phyloP scores from a whole-genome alignment of 208 protist species.

The Acanthamoeba royreba region DNA sequence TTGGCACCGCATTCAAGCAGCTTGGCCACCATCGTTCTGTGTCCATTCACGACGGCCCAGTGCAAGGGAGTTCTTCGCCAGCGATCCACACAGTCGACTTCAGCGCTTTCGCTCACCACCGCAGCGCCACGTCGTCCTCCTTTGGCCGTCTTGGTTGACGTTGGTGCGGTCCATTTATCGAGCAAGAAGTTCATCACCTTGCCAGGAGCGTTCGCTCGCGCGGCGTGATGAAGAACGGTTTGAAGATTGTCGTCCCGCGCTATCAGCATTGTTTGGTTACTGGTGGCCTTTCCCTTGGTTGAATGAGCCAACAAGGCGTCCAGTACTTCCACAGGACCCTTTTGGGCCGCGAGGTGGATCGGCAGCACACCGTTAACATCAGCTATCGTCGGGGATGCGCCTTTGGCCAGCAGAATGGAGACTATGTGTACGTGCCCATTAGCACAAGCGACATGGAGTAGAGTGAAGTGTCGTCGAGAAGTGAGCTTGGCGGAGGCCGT shows the following conservation, averaged over 20 bases:
- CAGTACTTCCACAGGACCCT: constrained; percentile 3
- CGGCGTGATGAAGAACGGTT: constrained; percentile 9
- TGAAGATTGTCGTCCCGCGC: constrained; percentile 15
- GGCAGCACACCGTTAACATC: not conserved
- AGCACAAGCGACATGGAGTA: constrained; percentile 1
- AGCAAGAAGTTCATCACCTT: constrained; percentile 16
- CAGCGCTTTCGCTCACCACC: not conserved
- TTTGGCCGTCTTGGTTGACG: no score
- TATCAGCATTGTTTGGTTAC: not conserved
- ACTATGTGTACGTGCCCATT: not conserved
- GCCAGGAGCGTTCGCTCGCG: not conserved
- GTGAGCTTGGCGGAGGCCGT: not conserved
- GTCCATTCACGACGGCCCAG: constrained; percentile 36
- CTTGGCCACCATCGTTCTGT: constrained; percentile 23
- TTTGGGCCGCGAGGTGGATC: constrained; percentile 32
- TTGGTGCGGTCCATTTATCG: not conserved
- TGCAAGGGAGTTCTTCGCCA: constrained; percentile 39
- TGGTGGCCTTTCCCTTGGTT: not conserved
- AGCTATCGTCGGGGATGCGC: not conserved
- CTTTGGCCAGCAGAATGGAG: not conserved
- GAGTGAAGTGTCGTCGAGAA: not conserved
- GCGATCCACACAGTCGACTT: not conserved
- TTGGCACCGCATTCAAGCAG: not conserved
- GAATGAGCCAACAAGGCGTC: not conserved
- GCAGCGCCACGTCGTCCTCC: not conserved